phyloP scores from a whole-genome alignment of 78 protist species.

The Dictyostelium purpureum region DNA sequence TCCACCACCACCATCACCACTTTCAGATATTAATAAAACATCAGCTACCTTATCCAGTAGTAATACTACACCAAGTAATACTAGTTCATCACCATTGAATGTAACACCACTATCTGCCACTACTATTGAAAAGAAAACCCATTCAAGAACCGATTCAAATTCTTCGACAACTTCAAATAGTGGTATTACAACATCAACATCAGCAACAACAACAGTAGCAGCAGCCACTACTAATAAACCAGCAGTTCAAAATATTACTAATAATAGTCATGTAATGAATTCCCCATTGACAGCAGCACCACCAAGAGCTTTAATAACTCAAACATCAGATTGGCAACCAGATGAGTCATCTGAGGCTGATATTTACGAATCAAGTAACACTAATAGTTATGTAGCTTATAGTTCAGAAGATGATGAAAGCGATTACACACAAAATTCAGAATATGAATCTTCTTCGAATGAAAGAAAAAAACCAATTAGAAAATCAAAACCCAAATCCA shows the following conservation, averaged over 20 bases:
- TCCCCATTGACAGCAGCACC: slow-evolving; percentile 26
- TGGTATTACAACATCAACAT: background rate
- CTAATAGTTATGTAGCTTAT: slow-evolving; percentile 3
- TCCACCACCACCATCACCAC: slow-evolving; percentile 74
- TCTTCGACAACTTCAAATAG: background rate
- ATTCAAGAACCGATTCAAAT: background rate
- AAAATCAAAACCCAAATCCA: slow-evolving; percentile 1
- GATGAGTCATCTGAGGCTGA: slow-evolving; percentile 57
- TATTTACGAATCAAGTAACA: background rate
- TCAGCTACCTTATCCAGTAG: background rate
- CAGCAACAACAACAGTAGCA: background rate
- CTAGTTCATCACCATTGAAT: background rate
- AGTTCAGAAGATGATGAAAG: slow-evolving; percentile 35
- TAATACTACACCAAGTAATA: background rate
- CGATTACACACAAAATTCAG: background rate
- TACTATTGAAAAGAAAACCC: background rate
- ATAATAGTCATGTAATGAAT: background rate
- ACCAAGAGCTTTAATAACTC: slow-evolving; percentile 3
- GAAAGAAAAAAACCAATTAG: background rate
- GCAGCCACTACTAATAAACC: background rate
- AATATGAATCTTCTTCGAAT: background rate
- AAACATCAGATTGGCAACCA: slow-evolving; percentile 67
- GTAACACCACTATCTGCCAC: background rate
- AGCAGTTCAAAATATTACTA: no score
- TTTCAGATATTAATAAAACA: background rate